Conservation (phyloP, 352 stramenopile genomes). For the Phytopythium litorale region DNA sequence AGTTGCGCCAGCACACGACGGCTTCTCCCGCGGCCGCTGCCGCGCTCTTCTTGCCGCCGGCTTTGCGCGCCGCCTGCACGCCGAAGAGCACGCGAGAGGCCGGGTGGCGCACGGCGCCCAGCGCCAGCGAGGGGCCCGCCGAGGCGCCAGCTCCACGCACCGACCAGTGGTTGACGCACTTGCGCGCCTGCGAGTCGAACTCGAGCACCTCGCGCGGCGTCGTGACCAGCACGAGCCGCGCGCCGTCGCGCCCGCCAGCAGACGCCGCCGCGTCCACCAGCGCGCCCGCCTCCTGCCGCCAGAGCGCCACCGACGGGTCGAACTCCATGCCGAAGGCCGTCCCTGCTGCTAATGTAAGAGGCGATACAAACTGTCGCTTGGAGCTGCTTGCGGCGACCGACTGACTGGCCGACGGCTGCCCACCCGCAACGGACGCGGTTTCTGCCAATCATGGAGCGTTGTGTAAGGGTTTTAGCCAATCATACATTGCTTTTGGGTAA, state of each 20-base stretch:
- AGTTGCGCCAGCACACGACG: slow-evolving; percentile 56
- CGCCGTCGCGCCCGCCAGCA: slow-evolving; percentile 36
- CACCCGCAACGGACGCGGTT: neutral
- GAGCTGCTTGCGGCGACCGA: neutral
- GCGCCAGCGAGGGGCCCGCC: slow-evolving; percentile 25
- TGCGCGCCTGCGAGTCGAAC: slow-evolving; percentile 51
- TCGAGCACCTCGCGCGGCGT: slow-evolving; percentile 66
- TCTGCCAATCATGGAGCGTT: neutral
- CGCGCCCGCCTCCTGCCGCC: slow-evolving; percentile 48
- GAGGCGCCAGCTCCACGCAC: slow-evolving; percentile 44
- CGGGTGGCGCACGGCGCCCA: slow-evolving; percentile 56
- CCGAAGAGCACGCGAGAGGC: slow-evolving; percentile 53
- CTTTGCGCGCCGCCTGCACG: slow-evolving; percentile 33
- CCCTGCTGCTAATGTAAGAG: neutral
- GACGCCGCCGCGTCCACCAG: slow-evolving; percentile 39
- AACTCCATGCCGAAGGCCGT: slow-evolving; percentile 56
- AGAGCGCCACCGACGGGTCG: slow-evolving; percentile 56
- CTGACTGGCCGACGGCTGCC: neutral
- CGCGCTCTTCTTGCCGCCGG: slow-evolving; percentile 9
- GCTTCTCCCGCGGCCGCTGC: slow-evolving; percentile 19
- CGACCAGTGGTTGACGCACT: slow-evolving; percentile 77
- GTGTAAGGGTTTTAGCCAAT: neutral
- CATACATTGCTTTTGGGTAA: no score
- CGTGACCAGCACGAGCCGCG: slow-evolving; percentile 58
- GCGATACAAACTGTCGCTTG: neutral